phyloP scores from a whole-genome alignment of 2,329 filamentous ascomycete species.

The Fusarium anthophilum region DNA sequence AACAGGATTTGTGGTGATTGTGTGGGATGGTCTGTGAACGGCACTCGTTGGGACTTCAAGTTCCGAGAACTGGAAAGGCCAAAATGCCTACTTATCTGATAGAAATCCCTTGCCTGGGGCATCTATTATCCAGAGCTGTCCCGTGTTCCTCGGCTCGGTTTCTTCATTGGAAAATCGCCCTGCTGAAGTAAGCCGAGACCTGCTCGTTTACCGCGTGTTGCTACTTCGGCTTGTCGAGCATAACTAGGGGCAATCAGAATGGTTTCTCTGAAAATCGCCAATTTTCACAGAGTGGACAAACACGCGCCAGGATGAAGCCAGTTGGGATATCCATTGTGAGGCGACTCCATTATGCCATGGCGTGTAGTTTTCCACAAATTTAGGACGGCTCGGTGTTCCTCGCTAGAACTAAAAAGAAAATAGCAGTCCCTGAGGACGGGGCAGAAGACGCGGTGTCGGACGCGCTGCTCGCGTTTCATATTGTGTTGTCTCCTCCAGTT shows the following conservation, averaged over 20 bases:
- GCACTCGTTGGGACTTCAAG: conserved; percentile 17
- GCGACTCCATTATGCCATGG: conserved; percentile 23
- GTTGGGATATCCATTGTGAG: conserved; percentile 29
- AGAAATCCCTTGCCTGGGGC: background rate
- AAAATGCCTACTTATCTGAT: background rate
- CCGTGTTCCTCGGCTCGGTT: background rate
- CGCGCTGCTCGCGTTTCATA: conserved; percentile 22
- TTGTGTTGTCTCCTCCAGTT: conserved; percentile 21
- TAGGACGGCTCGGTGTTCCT: background rate
- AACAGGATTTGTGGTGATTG: conserved; percentile 22
- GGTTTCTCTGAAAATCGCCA: conserved; percentile 8
- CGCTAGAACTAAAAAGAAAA: conserved; percentile 18
- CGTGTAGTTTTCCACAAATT: conserved; percentile 17
- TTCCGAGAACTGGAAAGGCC: conserved; percentile 1
- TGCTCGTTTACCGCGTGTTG: conserved; percentile 21
- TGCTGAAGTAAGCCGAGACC: conserved; percentile 25
- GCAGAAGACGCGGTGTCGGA: conserved; percentile 14
- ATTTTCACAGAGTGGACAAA: conserved; percentile 16
- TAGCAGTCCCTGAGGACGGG: conserved; percentile 12
- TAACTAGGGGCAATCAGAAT: background rate
- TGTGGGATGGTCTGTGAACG: conserved; percentile 16
- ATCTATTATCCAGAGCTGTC: background rate
- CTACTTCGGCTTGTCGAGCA: conserved; percentile 8
- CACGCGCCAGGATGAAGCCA: conserved; percentile 32
- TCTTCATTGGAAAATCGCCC: background rate